Conservation (phyloP, 805 yeast genomes). For the Yueomyces sp. region DNA sequence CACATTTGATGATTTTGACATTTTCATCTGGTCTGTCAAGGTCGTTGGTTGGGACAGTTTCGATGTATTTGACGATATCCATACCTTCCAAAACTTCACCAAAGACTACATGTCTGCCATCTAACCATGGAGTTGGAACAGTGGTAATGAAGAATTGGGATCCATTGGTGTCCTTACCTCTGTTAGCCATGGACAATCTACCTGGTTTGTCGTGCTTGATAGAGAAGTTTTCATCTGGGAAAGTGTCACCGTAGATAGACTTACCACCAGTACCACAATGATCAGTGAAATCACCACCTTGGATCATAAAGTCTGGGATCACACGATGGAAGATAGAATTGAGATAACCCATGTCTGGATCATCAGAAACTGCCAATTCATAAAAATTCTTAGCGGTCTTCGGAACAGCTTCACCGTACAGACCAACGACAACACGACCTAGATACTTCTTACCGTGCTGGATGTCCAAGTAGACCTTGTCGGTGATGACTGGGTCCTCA, state of each 20-base stretch:
- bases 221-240: conserved; percentile 55
- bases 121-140: conserved; percentile 81
- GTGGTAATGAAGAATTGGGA: conserved; percentile 87
- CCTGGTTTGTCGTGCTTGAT: conserved; percentile 61
- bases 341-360: conserved; percentile 49
- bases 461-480: conserved; percentile 76
- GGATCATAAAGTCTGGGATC: conserved; percentile 60
- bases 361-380: conserved; percentile 64
- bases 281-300: conserved; percentile 69
- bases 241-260: conserved; percentile 56
- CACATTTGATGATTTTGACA: conserved; percentile 54
- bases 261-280: conserved; percentile 65
- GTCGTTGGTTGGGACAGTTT: conserved; percentile 51
- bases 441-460: conserved; percentile 62
- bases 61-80: conserved; percentile 69
- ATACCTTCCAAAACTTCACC: conserved; percentile 86
- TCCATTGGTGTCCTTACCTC: conserved; percentile 74
- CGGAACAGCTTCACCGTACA: conserved; percentile 77
- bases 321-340: conserved; percentile 61
- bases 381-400: conserved; percentile 84
- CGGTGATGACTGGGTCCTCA: conserved; percentile 36
- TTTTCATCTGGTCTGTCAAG: conserved; percentile 63
- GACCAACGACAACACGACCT: conserved; percentile 78
- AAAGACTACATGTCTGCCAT: conserved; percentile 90
- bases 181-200: conserved; percentile 65